Conservation (phyloP, 73 alveolate genomes). For the Tetrahymena borealis region DNA sequence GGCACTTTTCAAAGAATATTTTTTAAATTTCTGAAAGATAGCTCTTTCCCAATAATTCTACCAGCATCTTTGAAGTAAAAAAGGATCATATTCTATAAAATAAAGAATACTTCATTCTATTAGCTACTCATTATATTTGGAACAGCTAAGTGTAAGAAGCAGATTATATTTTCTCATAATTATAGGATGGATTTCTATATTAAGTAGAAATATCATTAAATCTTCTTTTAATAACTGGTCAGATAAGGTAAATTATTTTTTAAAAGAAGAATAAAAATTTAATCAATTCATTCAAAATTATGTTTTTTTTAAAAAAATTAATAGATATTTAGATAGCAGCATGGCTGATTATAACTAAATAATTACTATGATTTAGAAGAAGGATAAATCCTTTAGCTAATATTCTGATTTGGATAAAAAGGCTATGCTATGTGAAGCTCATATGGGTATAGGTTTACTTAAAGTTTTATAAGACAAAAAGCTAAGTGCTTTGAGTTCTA, state of each 20-base stretch:
- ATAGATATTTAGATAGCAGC: background rate
- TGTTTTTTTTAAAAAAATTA: background rate
- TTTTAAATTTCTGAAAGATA: background rate
- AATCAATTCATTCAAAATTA: too few relatives aligned
- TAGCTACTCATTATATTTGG: background rate
- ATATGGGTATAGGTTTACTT: background rate
- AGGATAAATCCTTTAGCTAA: background rate
- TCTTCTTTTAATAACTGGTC: background rate
- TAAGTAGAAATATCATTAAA: background rate
- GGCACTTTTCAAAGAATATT: background rate
- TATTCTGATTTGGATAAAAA: background rate
- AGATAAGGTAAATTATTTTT: background rate
- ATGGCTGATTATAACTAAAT: background rate
- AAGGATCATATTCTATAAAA: background rate
- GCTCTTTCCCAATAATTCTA: background rate
- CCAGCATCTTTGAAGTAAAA: background rate
- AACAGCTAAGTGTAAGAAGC: background rate
- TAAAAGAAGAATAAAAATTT: background rate
- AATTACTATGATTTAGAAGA: background rate
- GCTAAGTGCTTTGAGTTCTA: background rate
- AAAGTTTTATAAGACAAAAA: background rate
- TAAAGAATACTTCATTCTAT: background rate
- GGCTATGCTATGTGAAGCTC: background rate
- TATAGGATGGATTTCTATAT: background rate
- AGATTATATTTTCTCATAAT: background rate